Base-by-base conservation (phyloP, 208 protist genomes). In the Leishmania major region DNA sequence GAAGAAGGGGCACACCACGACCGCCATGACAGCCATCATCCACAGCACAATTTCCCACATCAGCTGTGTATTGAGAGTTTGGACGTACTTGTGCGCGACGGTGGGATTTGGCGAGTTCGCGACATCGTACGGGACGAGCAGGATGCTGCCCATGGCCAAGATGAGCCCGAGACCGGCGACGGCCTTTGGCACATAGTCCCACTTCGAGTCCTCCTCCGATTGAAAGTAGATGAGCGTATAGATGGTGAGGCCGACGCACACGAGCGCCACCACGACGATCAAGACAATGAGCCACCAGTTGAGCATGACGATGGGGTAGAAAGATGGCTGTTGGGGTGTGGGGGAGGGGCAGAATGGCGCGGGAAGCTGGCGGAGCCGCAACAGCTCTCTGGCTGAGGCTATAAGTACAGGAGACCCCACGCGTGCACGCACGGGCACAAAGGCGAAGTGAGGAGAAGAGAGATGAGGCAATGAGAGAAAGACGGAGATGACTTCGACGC, bases 71-170 rank as follows among this genome's bases (percentile, higher is more conserved):
- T 98, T 92, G 2, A 99, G 81, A 5, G 94, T 95, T 40, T 93
- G 89, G 15, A 75, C 81, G 73, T 89, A 95, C 71, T 84, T 87
- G 75, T 89, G 84, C 67, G 55, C 51, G 2, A 93, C 79, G 1
- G 90, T 92, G 19, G 93, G 94, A 74, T 97, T 92, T 43, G 88
- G 80, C 13, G 88, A 82, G 81, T 98, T 98, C 31, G 97, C 97
- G 8, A 98, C 97, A 79, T 99, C 97, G 69, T 97, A 96, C 3
- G 98, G 97, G 13, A 99, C 85, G 31, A 99, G 87, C 71, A 99
- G 83, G 25, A 98, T 90, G 76, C 84, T 93, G 59, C 94, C 90
- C 25, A 90, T 80, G 37, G 95, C 87, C 55, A 99, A 82, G 15
- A 93, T 49, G 37, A 99, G 88, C 1, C 94, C 93, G 40, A 98